Percentiles rank a stretch among this genome's conserved stretches.
Conservation (phyloP, 2,329 filamentous ascomycete species). For the Neofusicoccum sp. region DNA sequence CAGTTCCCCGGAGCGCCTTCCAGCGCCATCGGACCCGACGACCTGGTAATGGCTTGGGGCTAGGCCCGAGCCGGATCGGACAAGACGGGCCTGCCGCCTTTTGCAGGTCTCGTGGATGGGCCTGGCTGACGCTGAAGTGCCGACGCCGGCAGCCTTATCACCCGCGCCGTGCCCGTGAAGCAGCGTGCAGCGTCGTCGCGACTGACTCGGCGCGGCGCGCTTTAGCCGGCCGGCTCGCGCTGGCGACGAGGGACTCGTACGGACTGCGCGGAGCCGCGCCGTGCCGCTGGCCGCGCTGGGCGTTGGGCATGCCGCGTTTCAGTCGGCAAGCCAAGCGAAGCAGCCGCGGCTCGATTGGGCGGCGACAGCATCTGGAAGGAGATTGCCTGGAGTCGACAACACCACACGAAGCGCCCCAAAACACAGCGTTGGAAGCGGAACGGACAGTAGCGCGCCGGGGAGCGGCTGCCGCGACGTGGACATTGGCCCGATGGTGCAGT, state of each 20-base stretch:
- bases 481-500: too few relatives aligned
- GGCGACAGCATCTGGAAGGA: background rate
- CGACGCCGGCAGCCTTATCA: background rate
- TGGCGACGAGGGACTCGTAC: background rate
- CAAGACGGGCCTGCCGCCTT: conserved; percentile 14
- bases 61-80: background rate
- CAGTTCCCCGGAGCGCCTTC: conserved; percentile 1
- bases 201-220: background rate
- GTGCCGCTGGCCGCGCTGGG: conserved; percentile 3
- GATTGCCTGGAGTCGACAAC: background rate
- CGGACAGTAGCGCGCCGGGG: conserved; percentile 1
- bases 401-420: background rate
- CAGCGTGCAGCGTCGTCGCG: background rate
- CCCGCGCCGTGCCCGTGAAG: background rate
- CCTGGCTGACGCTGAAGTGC: conserved; percentile 3
- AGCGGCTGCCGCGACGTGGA: background rate
- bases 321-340: conserved; percentile 5
- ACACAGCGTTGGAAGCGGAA: background rate
- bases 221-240: conserved; percentile 1
- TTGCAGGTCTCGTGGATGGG: conserved; percentile 14
- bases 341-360: conserved; percentile 3
- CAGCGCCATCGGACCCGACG: conserved; percentile 1
- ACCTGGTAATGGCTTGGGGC: conserved; percentile 12
- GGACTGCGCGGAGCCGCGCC: background rate
- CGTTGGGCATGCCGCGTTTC: background rate